Percentiles rank a stretch among this genome's conserved stretches.
These are phyloP conservation scores for Quercus glauca DNA, from an alignment of 306 rosid genomes.

Conservation along the genomic window DNA sequence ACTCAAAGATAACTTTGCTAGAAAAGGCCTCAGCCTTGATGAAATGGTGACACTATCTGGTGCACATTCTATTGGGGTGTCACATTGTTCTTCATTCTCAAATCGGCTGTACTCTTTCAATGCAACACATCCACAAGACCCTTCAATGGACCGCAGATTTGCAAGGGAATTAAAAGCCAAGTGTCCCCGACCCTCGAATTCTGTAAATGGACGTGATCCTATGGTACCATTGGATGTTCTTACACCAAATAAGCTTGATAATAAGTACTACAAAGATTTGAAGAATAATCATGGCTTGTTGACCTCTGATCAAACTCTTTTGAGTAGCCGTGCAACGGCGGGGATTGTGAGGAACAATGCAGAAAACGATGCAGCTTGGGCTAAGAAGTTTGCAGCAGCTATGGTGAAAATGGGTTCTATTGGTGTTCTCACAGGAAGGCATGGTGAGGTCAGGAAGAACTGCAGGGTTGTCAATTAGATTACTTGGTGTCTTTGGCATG, in stretches of 20 bases:
- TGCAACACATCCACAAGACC: constrained; percentile 13
- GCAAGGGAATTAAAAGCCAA: not conserved
- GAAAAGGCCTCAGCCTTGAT: constrained; percentile 1
- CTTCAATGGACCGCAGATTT: not conserved
- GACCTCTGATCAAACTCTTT: constrained; percentile 15
- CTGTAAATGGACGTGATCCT: not conserved
- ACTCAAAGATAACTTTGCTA: constrained; percentile 1
- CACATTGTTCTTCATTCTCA: constrained; percentile 14
- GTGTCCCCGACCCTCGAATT: not conserved
- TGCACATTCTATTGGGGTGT: constrained; percentile 6
- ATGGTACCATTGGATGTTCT: not conserved
- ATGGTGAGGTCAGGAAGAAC: constrained; percentile 8
- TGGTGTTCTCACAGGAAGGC: not conserved
- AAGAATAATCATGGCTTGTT: not conserved
- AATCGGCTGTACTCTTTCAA: not conserved
- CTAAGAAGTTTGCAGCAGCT: constrained; percentile 7
- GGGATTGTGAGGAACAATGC: not conserved
- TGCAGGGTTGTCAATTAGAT: not conserved
- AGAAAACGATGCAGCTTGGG: not conserved
- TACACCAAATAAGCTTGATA: not conserved
- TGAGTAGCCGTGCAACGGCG: not conserved
- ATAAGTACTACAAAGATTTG: constrained; percentile 5
- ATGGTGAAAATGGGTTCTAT: constrained; percentile 15
- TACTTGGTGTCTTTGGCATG: not conserved
- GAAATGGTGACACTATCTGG: constrained; percentile 2